Base-by-base conservation (phyloP, 2,329 filamentous ascomycete species). In the Ceratocystis ficicola region DNA sequence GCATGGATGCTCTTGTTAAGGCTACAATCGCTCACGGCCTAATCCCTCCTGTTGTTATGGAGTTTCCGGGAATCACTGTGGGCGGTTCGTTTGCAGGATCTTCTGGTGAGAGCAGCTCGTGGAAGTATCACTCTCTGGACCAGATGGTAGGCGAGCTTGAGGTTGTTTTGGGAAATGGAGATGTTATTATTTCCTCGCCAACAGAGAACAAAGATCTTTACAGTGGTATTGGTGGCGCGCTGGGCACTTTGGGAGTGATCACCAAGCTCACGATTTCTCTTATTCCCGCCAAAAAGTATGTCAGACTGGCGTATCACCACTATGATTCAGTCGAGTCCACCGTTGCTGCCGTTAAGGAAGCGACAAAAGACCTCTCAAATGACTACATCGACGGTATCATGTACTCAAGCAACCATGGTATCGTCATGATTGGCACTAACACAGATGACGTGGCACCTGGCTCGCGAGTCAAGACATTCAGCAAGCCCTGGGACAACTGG, bases 331-430 rank as follows among this genome's bases (percentile, higher is more conserved):
- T 78, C 2, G 68, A 72, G n/a, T 73, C 74, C 62, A 73, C 77
- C 64, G 69, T 75, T 36, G 69, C 73, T n/a, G 76, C 75, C 32
- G 77, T 86, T 44, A 74, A 79, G 65, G 73, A 77, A 1, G 77
- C 77, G 67, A 74, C 76, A 0, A 72, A 69, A 0, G 74, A 75
- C n/a, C 65, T 72, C 0, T 70, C 73, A 0, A 76, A 79, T 36
- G 86, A 90, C 68, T 91, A 85, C 69, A 77, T 92, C 1, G 88
- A 90, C 67, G 86, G 80, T 1, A 86, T 90, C 55, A 76, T 85
- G n/a, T 89, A 82, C 71, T 79, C 82, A 0, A 74, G 75, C 15
- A 75, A 77, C 20, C 76, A 76, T 5, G 82, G 83, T 0, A 78
- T 88, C 0, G 74, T 89, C 55, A 86, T 86, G 72, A 77, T 79